Base-by-base conservation (phyloP, 108 stramenopile genomes). In the Nitzschia putrida region DNA sequence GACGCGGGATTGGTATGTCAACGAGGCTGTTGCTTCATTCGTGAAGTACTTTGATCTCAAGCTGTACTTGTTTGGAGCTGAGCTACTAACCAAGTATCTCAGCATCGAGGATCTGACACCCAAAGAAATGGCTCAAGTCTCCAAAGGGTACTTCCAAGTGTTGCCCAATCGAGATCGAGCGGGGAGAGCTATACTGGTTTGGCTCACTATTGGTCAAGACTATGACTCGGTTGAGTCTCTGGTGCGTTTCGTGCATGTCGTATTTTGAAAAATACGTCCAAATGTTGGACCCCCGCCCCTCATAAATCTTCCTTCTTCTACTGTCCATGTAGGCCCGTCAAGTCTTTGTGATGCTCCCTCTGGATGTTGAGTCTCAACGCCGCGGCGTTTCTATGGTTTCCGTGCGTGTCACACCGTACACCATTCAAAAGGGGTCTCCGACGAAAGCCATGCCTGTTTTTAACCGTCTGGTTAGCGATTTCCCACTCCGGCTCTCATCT, bases 41-140 rank as follows among this genome's bases (percentile, higher is more conserved):
- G 50, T 73, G 1, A 45, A 61, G 23, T 56, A 67, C 44, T 75
- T 79, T 14, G 73, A 82, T 25, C 57, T 63, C 55, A 75, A 74
- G 18, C 64, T 70, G 5, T 64, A 66, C 29, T 57, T 71, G 8
- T 82, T 75, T 54, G 81, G 81, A 16, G 47, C 65, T 18, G 78
- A 65, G 1, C 57, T 29, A 9, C 66, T 78, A 0, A 38, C 43
- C 8, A 73, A 47, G 53, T 66, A 73, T 13, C 68, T 78, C 0
- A 10, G 20, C 7, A 20, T 68, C n/a, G 66, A 66, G 3, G 72
- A 78, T 37, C 53, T 78, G 40, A n/a, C 44, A 16, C 63, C 66
- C 21, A 72, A 73, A 38, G 77, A 73, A 29, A 51, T 73, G 3
- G 40, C 60, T 3, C 14, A 16, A 6, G 7, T 71, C 12, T 25